Base-by-base conservation (phyloP, 805 yeast species). In the Jamesozyma jinghongensis region DNA sequence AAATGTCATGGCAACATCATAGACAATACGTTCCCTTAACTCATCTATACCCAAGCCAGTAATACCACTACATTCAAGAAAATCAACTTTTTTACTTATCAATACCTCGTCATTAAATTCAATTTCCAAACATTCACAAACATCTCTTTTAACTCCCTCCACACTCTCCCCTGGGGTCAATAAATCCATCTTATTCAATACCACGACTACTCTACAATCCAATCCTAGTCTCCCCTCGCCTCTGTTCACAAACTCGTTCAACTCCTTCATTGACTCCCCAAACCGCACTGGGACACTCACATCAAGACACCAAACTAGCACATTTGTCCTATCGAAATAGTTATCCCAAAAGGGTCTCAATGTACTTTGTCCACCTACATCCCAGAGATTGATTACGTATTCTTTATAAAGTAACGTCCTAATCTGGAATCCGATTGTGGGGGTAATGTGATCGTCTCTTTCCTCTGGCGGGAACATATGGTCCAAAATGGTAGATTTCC, bases 271-370 rank as follows among this genome's bases (percentile, higher is more conserved):
- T 48, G 82, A 81, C 62, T 84, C 94, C 7, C 62, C 54, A 19
- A 85, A 62, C 38, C 96, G 63, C 36, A 75, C 77, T 20, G 74
- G 56, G 17, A 81, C 59, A 34, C 54, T 51, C 2, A 77, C 71
- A 61, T 90, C 97, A 5, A 90, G 71, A 17, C 88, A 95, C 96
- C 96, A 88, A 11, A 88, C 61, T 14, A 88, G 66, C 5, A 77
- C 75, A 51, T 88, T 88, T 0, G 83, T 77, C 51, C 75, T 77
- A 48, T 87, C 96, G 54, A 83, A 88, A 60, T 90, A 88, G 62
- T 88, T 90, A 52, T 84, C 78, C 97, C 97, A 88, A 68, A 87
- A 87, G 14, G 88, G 79, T 36, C 97, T 66, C 32, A 88, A 66
- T 1, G 90, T 73, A 34, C 71, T 64, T 59, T 88, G 97, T 2